Conservation (phyloP, 768 basidiomycete genomes). For the Boletales sp. region DNA sequence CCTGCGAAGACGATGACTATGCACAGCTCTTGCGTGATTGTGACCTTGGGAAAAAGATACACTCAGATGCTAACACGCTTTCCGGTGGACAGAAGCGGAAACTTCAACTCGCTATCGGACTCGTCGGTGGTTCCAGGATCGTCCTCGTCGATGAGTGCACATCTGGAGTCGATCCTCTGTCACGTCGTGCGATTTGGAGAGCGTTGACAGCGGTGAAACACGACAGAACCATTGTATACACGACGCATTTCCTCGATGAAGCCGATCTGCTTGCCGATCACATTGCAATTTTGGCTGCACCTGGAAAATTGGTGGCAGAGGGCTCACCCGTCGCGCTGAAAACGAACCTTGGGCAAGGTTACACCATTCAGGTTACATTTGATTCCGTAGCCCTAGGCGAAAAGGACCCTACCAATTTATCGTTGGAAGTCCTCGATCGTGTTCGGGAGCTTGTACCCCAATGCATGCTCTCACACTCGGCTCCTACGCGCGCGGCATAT, state of each 20-base stretch:
- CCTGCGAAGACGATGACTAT: constrained; percentile 49
- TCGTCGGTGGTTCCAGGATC: constrained; percentile 71
- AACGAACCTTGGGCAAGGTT: constrained; percentile 66
- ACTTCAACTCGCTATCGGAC: constrained; percentile 74
- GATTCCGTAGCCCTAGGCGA: constrained; percentile 29
- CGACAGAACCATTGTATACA: constrained; percentile 68
- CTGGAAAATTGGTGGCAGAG: constrained; percentile 70
- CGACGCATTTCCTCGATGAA: constrained; percentile 81
- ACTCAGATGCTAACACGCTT: constrained; percentile 61
- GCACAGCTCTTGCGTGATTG: constrained; percentile 67
- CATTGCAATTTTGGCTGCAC: constrained; percentile 71
- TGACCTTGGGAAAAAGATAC: constrained; percentile 66
- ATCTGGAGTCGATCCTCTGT: constrained; percentile 79
- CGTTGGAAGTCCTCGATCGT: constrained; percentile 34
- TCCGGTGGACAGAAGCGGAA: constrained; percentile 84
- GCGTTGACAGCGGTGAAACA: constrained; percentile 64
- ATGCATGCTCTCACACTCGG: constrained; percentile 39
- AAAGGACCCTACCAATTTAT: constrained; percentile 12
- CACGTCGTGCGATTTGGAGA: constrained; percentile 74
- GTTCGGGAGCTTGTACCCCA: constrained; percentile 46
- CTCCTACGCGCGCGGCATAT: constrained; percentile 46
- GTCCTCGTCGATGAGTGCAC: constrained; percentile 67
- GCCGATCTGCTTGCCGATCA: constrained; percentile 75
- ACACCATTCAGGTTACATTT: constrained; percentile 58
- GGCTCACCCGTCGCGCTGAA: constrained; percentile 77